Base-by-base conservation (phyloP, 2,329 filamentous ascomycete species). In the Exophiala spinifera region DNA sequence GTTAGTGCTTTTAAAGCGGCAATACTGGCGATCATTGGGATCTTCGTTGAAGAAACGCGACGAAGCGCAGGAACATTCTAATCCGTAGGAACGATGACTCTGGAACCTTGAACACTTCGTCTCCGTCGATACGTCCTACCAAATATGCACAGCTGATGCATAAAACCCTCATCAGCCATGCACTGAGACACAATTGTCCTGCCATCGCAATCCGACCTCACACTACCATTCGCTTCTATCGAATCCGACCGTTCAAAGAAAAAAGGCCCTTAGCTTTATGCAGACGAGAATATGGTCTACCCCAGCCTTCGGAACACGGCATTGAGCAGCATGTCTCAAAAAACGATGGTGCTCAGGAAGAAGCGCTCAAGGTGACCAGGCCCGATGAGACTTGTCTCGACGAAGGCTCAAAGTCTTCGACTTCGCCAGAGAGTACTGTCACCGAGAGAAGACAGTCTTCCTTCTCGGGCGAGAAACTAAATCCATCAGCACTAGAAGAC, bases 111-210 rank as follows among this genome's bases (percentile, higher is more conserved):
- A 31, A 11, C 7, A 5, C 4, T 10, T 31, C 28, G 28, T 31
- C 28, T 6, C 10, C 28, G 28, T 31, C 28, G 28, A 31, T 10
- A 31, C 28, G n/a, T 31, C 36, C 36, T 15, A 19, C 21, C 48
- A 44, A 46, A 45, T 23, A 52, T 56, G 54, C 20, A 43, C 49
- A 53, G 49, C 56, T 53, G 46, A 59, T 59, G 56, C 56, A 53
- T 46, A 55, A 50, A 49, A 19, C 37, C 28, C 28, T 50, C 39
- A 11, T 20, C 48, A 37, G 42, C 19, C 36, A 59, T 59, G 56
- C 49, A 43, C 36, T 59, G 39, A 53, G 37, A 34, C 49, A 48
- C 25, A 53, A 33, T 43, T 40, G 31, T 55, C 17, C 34, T 17
- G 5, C 23, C 40, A 21, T 40, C 15, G 44, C 39, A n/a, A 6